A percentile compares a stretch with the other conserved stretches of the same genome.
phyloP scores from a whole-genome alignment of 805 yeast genomes.

The Saccharomycopsis oosterbeekiorum region DNA sequence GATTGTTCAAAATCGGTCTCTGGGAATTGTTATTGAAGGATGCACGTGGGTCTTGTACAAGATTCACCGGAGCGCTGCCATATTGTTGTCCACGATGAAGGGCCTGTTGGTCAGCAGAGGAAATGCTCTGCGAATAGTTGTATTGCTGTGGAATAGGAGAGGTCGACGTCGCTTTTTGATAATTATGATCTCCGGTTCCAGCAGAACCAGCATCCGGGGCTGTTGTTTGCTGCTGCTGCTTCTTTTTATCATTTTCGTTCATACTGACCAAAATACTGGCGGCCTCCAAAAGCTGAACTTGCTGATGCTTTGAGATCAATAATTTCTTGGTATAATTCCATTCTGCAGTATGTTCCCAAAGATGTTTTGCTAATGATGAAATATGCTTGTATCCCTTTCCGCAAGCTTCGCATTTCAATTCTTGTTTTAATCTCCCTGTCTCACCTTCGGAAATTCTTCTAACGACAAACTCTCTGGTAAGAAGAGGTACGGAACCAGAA shows the following conservation, averaged over 20 bases:
- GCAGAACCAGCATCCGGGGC: neutral
- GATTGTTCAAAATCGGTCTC: neutral
- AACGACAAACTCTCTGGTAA: slow-evolving; percentile 63
- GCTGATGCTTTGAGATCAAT: slow-evolving; percentile 78
- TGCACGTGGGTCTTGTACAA: neutral
- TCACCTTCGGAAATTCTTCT: slow-evolving; percentile 81
- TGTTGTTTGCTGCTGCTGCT: neutral
- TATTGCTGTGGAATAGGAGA: neutral
- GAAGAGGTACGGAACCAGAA: slow-evolving; percentile 26
- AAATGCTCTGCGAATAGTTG: neutral
- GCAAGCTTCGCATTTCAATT: slow-evolving; percentile 79
- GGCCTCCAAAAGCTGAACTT: slow-evolving; percentile 72
- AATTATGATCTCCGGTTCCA: no score
- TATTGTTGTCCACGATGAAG: neutral
- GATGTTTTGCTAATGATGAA: slow-evolving; percentile 75
- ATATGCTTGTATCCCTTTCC: slow-evolving; percentile 89
- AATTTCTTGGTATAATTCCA: slow-evolving; percentile 82
- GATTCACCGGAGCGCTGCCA: neutral
- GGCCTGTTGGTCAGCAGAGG: neutral
- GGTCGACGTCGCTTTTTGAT: neutral
- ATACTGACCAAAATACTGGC: slow-evolving; percentile 69
- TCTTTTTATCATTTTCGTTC: slow-evolving; percentile 34
- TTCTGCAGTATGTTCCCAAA: slow-evolving; percentile 93
- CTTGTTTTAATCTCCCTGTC: slow-evolving; percentile 75
- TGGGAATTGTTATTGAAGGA: neutral